Evolutionary conservation across 2,329 filamentous ascomycete species (phyloP).

Genomic region (Penicillium sp.): DNA sequence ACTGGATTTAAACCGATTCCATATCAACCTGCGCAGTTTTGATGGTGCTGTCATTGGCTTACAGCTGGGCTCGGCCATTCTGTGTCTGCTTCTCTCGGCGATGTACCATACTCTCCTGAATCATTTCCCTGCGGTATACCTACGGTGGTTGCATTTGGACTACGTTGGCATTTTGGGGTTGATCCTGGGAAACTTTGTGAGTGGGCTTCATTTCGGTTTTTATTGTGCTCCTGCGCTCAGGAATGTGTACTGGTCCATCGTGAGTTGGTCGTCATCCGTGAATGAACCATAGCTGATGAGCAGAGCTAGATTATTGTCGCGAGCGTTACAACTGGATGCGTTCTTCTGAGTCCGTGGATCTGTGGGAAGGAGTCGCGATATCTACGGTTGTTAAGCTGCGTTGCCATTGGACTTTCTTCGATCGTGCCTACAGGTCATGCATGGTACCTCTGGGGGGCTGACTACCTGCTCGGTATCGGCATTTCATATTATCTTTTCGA

Average conservation of each 20-base stretch:
- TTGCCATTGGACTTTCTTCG: constrained; percentile 37
- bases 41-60: constrained; percentile 23
- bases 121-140: constrained; percentile 33
- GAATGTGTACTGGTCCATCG: constrained; percentile 42
- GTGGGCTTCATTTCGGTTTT: constrained; percentile 41
- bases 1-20: no score
- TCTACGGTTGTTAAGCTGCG: constrained; percentile 33
- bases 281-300: no score
- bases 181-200: constrained; percentile 40
- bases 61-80: constrained; percentile 27
- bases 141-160: constrained; percentile 34
- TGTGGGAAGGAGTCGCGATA: constrained; percentile 33
- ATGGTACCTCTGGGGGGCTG: constrained; percentile 28
- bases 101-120: constrained; percentile 40
- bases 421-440: constrained; percentile 41
- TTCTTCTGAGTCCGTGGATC: constrained; percentile 42
- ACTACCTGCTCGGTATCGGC: constrained; percentile 29
- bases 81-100: constrained; percentile 24
- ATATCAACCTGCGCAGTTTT: constrained; percentile 11
- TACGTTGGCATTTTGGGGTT: constrained; percentile 39
- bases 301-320: constrained; percentile 38
- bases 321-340: constrained; percentile 31
- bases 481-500: constrained; percentile 41
- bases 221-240: constrained; percentile 36
- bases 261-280: constrained; percentile 16